Conservation (phyloP, 345 rosid species). For the Raphanus sativus region DNA sequence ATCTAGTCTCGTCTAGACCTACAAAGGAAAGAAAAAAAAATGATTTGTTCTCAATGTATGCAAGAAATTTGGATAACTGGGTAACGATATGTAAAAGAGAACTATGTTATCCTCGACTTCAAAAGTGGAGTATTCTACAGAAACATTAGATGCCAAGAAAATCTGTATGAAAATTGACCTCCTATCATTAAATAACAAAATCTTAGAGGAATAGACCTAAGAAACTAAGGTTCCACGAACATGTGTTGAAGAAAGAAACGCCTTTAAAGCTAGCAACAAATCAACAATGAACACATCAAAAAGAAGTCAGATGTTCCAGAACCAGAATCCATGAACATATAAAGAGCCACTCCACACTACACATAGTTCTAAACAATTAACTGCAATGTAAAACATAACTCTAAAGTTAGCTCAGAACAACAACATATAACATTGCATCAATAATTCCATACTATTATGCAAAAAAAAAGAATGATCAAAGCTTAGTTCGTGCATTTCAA, state of each 20-base stretch:
- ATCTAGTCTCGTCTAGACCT: constrained; percentile 89
- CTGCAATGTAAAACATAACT: not conserved
- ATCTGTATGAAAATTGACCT: not conserved
- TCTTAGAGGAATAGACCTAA: not conserved
- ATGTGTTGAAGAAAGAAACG: not conserved
- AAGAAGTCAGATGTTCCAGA: not conserved
- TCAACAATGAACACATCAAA: not conserved
- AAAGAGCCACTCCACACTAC: not conserved
- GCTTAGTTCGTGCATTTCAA: not conserved
- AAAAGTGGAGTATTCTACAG: not conserved
- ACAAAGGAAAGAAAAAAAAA: constrained; percentile 58
- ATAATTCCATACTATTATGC: not conserved
- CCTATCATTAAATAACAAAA: not conserved
- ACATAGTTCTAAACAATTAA: not conserved
- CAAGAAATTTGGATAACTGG: constrained; percentile 32
- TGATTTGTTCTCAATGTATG: constrained; percentile 40
- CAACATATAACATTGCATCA: not conserved
- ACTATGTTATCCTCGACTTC: not conserved
- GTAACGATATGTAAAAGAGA: not conserved
- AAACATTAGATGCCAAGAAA: not conserved
- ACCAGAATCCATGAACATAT: not conserved
- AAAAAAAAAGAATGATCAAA: not conserved
- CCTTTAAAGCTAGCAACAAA: not conserved
- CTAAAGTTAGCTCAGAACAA: not conserved
- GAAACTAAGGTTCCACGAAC: not conserved